Percentiles rank a stretch among this genome's conserved stretches.
Evolutionary conservation across 768 basidiomycete species (phyloP).

Genomic region (Porphyrellus cyaneotinctus): DNA sequence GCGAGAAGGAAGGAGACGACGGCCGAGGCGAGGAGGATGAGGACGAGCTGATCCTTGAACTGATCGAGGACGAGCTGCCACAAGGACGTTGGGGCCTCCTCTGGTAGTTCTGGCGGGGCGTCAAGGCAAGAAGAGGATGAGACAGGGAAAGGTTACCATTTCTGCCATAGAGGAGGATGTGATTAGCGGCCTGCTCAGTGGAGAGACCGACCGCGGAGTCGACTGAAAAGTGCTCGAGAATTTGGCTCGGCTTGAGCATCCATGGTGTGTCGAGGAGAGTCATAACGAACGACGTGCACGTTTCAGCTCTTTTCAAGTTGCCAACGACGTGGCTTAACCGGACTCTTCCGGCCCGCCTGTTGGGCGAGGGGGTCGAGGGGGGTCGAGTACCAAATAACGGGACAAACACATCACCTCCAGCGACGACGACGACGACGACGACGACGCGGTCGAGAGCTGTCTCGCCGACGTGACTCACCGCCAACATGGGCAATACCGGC

Average conservation of each 20-base stretch:
- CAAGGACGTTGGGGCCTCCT: conserved; percentile 85
- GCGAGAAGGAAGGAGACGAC: conserved; percentile 92
- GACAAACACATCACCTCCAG: conserved; percentile 14
- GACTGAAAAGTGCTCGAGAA: conserved; percentile 71
- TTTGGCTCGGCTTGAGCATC: conserved; percentile 64
- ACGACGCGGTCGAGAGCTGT: neutral
- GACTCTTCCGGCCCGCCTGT: conserved; percentile 1
- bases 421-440: conserved; percentile 6
- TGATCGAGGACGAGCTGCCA: conserved; percentile 97
- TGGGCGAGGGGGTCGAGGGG: conserved; percentile 10
- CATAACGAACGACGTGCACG: conserved; percentile 1
- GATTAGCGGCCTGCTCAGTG: conserved; percentile 60
- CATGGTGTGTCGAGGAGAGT: conserved; percentile 68
- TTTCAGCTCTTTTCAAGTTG: neutral
- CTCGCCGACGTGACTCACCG: neutral
- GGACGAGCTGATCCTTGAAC: conserved; percentile 97
- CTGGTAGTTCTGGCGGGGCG: conserved; percentile 70
- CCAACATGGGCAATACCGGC: conserved; percentile 74
- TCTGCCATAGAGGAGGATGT: conserved; percentile 78
- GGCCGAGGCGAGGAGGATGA: conserved; percentile 93
- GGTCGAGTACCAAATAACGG: conserved; percentile 20
- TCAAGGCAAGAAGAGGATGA: neutral
- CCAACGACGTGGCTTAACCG: conserved; percentile 10
- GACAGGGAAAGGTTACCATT: conserved; percentile 58
- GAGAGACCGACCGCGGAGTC: conserved; percentile 61